Evolutionary conservation across 306 rosid species (phyloP).

Genomic region (Pachyrhizus erosus): DNA sequence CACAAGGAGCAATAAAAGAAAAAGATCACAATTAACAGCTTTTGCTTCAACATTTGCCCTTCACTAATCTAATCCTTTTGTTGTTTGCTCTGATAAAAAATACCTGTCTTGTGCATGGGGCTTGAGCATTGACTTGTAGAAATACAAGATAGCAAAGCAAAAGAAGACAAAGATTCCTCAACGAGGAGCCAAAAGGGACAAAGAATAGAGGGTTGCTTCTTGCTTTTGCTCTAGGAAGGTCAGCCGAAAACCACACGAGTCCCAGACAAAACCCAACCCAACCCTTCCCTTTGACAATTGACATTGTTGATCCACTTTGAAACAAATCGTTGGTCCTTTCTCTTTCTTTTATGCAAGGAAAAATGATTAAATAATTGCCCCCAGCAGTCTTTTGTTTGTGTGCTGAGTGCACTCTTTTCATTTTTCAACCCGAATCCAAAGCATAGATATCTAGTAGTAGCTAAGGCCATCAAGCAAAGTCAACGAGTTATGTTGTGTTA

Average conservation of each 20-base stretch:
- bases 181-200: slow-evolving; percentile 72
- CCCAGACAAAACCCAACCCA: slow-evolving; percentile 41
- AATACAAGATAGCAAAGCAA: slow-evolving; percentile 9
- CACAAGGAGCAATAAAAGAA: slow-evolving; percentile 46
- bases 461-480: slow-evolving; percentile 44
- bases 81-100: slow-evolving; percentile 1
- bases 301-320: slow-evolving; percentile 50
- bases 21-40: slow-evolving; percentile 63
- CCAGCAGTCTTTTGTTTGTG: slow-evolving; percentile 42
- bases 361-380: slow-evolving; percentile 57
- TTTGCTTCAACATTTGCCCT: slow-evolving; percentile 38
- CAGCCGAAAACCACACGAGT: slow-evolving; percentile 43
- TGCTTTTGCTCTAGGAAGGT: slow-evolving; percentile 51
- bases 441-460: not conserved
- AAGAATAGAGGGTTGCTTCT: slow-evolving; percentile 37
- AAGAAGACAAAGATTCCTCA: slow-evolving; percentile 70
- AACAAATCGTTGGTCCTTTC: slow-evolving; percentile 53
- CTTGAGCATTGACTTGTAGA: slow-evolving; percentile 65
- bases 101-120: slow-evolving; percentile 62
- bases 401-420: slow-evolving; percentile 38
- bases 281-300: slow-evolving; percentile 44
- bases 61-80: slow-evolving; percentile 33
- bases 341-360: slow-evolving; percentile 56
- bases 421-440: slow-evolving; percentile 65
- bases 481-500: slow-evolving; percentile 52